Base-by-base conservation (phyloP, 164 flowering plant species). In the Vitis rupestris region DNA sequence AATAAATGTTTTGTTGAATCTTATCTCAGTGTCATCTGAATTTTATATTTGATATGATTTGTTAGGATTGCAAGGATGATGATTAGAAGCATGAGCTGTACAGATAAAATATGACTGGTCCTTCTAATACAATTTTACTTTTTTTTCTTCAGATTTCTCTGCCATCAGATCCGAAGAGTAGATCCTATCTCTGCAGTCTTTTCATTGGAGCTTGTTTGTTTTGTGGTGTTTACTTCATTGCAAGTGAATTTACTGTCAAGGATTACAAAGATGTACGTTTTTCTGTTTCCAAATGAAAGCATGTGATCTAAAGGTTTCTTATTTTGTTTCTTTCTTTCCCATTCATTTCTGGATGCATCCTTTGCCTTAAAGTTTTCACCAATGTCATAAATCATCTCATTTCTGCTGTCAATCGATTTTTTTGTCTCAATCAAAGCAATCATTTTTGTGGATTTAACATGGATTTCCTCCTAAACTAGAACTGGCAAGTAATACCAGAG, bases 121-220 rank as follows among this genome's bases (percentile, higher is more conserved):
- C 16, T 62, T 23, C 12, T 63, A 7, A 66, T 66, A 13, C 30
- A 10, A 70, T 55, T 52, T 51, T 44, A 1, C 48, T 31, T 29
- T 37, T 64, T 64, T 72, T 67, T 63, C 31, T 60, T 64, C 85
- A 92, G 97, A 79, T 74, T 73, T 68, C 73, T 71, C 53, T 73
- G 27, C 63, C 75, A 54, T 75, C 81, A 48, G 94, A 87, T 60
- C 55, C 87, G 19, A 88, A 82, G 75, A 74, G 61, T 57, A 80
- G 85, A 73, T 79, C 83, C 50, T 82, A 79, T 65, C 72, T 85
- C 66, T 87, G 75, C 75, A 80, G 75, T 76, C 58, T 85, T 61
- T 71, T 87, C 23, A 62, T 84, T 53, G 75, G 80, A 12, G 83
- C 79, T 60, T 69, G 83, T 68, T 72, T 89, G 75, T 69, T 90